A percentile compares a stretch with the other conserved stretches of the same genome.
Evolutionary conservation across 2,329 filamentous ascomycete genomes (phyloP).

Genomic region (Fusarium nodosum): DNA sequence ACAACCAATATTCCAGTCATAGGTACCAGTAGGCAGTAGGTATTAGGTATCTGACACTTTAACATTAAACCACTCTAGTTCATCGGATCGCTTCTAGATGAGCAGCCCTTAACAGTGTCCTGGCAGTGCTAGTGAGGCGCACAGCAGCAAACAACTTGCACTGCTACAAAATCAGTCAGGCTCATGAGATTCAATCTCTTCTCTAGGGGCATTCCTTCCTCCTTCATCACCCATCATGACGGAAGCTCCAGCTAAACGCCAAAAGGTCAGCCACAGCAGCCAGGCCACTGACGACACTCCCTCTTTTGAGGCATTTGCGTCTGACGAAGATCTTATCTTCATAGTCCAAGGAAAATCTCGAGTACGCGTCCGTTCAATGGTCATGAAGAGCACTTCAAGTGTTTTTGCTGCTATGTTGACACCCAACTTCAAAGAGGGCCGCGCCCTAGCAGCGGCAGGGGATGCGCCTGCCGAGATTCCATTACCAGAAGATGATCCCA

Average conservation of each 20-base stretch:
- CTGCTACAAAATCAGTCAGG: not conserved
- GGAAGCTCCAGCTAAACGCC: not conserved
- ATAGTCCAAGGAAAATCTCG: not conserved
- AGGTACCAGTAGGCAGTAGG: too few species aligned
- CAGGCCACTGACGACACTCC: not conserved
- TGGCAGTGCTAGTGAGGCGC: not conserved
- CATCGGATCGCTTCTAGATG: too few species aligned
- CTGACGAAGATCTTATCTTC: constrained; percentile 4
- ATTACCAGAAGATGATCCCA: constrained; percentile 12
- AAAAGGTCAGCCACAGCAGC: not conserved
- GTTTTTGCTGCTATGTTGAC: constrained; percentile 17
- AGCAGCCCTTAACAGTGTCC: not conserved
- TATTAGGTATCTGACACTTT: too few species aligned
- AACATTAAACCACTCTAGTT: too few species aligned
- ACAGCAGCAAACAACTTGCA: too few species aligned
- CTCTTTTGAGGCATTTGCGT: not conserved
- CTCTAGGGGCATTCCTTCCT: not conserved
- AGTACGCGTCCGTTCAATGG: not conserved
- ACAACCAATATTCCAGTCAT: too few species aligned
- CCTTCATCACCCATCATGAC: not conserved
- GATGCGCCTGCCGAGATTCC: not conserved
- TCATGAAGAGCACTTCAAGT: not conserved
- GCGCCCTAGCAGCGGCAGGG: not conserved
- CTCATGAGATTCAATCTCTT: not conserved
- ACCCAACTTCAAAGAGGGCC: constrained; percentile 15